These are phyloP conservation scores for Brasenia schreberi DNA, from an alignment of 164 flowering plant species.

Conservation along the genomic window DNA sequence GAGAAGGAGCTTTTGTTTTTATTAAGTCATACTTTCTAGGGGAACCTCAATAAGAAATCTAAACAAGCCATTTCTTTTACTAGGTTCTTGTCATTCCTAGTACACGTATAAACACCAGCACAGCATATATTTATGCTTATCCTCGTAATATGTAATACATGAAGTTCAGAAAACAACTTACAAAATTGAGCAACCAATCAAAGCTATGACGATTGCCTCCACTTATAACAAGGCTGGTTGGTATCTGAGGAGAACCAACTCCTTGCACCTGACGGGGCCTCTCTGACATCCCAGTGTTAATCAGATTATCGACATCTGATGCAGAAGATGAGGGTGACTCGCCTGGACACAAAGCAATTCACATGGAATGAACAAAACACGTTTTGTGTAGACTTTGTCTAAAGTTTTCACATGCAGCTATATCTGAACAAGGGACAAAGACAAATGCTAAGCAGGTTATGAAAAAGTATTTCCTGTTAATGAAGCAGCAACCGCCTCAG, in stretches of 20 bases:
- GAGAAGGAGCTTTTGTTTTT: neutral
- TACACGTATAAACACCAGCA: neutral
- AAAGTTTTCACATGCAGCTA: neutral
- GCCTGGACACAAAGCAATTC: conserved; percentile 20
- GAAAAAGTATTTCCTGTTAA: neutral
- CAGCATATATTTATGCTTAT: neutral
- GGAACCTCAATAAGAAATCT: neutral
- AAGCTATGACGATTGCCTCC: conserved; percentile 43
- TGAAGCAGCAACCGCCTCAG: no score
- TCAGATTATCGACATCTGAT: conserved; percentile 79
- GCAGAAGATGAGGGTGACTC: conserved; percentile 96
- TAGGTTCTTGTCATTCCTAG: neutral
- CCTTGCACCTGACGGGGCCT: conserved; percentile 24
- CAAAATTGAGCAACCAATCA: conserved; percentile 53
- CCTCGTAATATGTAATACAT: neutral
- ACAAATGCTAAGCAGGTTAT: neutral
- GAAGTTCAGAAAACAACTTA: conserved; percentile 27
- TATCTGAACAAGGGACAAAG: neutral
- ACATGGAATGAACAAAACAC: neutral
- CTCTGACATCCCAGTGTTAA: conserved; percentile 19
- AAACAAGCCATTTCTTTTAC: neutral
- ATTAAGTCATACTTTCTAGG: neutral
- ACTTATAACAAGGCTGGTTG: conserved; percentile 40
- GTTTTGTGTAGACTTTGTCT: no score
- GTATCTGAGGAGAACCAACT: conserved; percentile 23